These are phyloP conservation scores for Filobasidium uniguttulatum DNA, from an alignment of 1,284 basidiomycete genomes.

Conservation along the genomic window DNA sequence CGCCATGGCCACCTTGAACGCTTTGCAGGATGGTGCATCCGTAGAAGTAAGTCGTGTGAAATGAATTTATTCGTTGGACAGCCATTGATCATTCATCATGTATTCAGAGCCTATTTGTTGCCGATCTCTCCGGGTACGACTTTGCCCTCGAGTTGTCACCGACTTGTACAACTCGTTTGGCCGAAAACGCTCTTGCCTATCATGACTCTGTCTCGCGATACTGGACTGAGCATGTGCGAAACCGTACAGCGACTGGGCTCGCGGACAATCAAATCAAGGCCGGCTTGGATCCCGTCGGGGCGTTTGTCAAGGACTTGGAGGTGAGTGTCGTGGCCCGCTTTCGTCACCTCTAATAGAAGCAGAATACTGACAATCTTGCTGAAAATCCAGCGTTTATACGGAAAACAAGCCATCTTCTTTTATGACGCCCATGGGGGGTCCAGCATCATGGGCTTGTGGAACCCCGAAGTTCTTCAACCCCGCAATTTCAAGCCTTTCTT, in stretches of 20 bases:
- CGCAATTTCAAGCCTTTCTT: constrained; percentile 66
- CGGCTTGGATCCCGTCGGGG: constrained; percentile 68
- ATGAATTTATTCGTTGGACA: not conserved
- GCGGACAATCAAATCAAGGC: constrained; percentile 38
- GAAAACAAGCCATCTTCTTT: constrained; percentile 70
- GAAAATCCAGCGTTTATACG: constrained; percentile 50
- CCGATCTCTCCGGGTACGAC: constrained; percentile 74
- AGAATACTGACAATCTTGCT: not conserved
- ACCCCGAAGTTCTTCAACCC: constrained; percentile 44
- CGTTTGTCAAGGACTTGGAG: constrained; percentile 56
- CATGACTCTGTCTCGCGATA: constrained; percentile 17
- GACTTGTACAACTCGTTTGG: constrained; percentile 54
- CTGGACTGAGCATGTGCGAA: constrained; percentile 11
- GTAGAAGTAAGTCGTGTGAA: constrained; percentile 20
- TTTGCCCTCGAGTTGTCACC: constrained; percentile 65
- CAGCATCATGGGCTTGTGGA: constrained; percentile 73
- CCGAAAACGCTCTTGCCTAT: constrained; percentile 42
- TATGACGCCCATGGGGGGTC: constrained; percentile 70
- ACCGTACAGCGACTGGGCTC: constrained; percentile 5
- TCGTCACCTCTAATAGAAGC: constrained; percentile 8
- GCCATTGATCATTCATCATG: not conserved
- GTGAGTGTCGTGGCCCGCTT: constrained; percentile 38
- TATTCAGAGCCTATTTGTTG: constrained; percentile 59
- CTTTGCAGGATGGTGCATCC: constrained; percentile 18
- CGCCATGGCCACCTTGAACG: constrained; percentile 54